Conservation (phyloP, 352 stramenopile genomes). For the Phytopythium cucurbitacearum region DNA sequence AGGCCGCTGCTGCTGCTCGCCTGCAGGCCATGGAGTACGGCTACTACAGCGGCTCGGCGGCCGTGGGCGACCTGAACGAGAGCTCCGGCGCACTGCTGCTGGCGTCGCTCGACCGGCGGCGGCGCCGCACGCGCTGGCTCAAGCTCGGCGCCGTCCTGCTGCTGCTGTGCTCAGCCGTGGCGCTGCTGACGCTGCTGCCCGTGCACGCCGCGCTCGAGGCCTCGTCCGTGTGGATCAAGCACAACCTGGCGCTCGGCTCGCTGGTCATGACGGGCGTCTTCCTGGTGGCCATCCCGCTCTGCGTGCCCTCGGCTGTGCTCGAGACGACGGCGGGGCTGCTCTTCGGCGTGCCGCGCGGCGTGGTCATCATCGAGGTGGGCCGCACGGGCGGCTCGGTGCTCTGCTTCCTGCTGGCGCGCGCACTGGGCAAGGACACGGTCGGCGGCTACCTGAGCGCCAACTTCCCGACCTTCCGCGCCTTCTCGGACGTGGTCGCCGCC, state of each 20-base stretch:
- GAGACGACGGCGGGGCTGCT: slow-evolving; percentile 64
- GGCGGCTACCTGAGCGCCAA: slow-evolving; percentile 53
- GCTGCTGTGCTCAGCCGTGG: slow-evolving; percentile 7
- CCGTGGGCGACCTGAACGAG: slow-evolving; percentile 8
- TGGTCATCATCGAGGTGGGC: slow-evolving; percentile 58
- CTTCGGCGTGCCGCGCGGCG: slow-evolving; percentile 46
- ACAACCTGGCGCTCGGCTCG: slow-evolving; percentile 44
- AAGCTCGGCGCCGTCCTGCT: slow-evolving; percentile 14
- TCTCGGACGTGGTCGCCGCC: slow-evolving; percentile 59
- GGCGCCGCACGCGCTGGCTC: slow-evolving; percentile 15
- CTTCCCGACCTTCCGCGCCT: slow-evolving; percentile 67
- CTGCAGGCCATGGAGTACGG: slow-evolving; percentile 2
- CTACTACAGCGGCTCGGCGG: slow-evolving; percentile 7
- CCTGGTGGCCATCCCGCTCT: slow-evolving; percentile 64
- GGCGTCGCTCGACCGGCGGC: slow-evolving; percentile 3
- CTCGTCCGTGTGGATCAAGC: slow-evolving; percentile 42
- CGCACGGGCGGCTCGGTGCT: slow-evolving; percentile 68
- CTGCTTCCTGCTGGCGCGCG: slow-evolving; percentile 53
- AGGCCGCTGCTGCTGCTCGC: too few relatives aligned
- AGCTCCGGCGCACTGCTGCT: slow-evolving; percentile 8
- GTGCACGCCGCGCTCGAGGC: slow-evolving; percentile 38
- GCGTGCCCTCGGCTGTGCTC: slow-evolving; percentile 56
- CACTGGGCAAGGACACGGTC: slow-evolving; percentile 51
- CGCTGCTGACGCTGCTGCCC: slow-evolving; percentile 38
- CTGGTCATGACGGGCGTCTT: slow-evolving; percentile 48